Evolutionary conservation across 768 basidiomycete species (phyloP), one percentile per base, ranked within the genome.

Genomic region (Russula griseocarnosa): DNA sequence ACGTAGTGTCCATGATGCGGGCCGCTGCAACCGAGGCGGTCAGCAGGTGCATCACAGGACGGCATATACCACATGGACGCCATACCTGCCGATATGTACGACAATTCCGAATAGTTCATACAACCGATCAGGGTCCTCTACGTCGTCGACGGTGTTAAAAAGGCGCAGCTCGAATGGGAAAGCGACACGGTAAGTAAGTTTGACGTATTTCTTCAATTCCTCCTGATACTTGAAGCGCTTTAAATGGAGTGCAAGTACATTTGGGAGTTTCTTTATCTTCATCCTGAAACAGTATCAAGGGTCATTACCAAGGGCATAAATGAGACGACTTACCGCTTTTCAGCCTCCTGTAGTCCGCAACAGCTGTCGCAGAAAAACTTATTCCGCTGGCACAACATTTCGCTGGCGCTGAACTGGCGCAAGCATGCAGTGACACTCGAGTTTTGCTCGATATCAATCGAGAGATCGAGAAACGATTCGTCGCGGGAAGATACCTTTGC

Each of bases 161-260:
- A 99, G 77, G 63, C 96, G 86, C 46, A 99, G 84, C 73, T 98
- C 90, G 67, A 93, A 83, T 1, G 97, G 96, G 76, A 99, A 98
- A 4, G 93, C 94, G 55, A 98, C 96, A 22, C 97, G 92, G 73
- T 98, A 98, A 16, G 92, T 84, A 47, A 99, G 86, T 74, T 99
- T 99, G 79, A 94, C 91, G 76, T 95, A 93, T 73, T 86, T 89
- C 65, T 86, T 85, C 2, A 90, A 76, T 68, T 93, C 89, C 74
- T 98, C 96, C 74, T 97, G 94, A 72, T 94, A 97, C 76, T 99
- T 99, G 86, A 99, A 99, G 38, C 97, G 86, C 78, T 99, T 99
- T 53, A 99, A 78, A 74, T 99, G 97, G 28, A 99, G 81, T 14
- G 96, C 94, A 26, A 99, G 86, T 42, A 99, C 82, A 73, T 98